Evolutionary conservation across 768 basidiomycete species (phyloP).

Genomic region (Podaxis sp.): DNA sequence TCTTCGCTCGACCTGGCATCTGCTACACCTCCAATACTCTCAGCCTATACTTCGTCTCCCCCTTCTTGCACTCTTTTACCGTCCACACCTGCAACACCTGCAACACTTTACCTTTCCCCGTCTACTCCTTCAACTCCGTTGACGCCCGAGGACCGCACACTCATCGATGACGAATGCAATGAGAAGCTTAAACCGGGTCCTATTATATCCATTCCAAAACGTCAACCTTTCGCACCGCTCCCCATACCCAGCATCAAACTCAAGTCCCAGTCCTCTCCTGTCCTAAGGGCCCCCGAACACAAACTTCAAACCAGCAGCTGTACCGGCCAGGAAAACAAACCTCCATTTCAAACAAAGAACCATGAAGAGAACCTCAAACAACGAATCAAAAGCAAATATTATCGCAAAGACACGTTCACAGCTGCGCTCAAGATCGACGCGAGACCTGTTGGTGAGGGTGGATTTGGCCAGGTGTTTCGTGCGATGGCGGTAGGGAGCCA

Average conservation of each 20-base stretch:
- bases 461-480: conserved; percentile 8
- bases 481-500: not conserved
- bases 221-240: not conserved
- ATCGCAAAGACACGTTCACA: conserved; percentile 8
- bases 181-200: not conserved
- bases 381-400: not conserved
- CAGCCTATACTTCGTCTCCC: no score
- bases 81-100: not conserved
- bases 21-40: no score
- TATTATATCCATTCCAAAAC: not conserved
- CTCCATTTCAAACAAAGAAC: not conserved
- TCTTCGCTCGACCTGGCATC: not conserved
- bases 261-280: not conserved
- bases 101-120: not conserved
- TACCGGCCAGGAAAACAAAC: not conserved
- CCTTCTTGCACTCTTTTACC: not conserved
- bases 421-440: not conserved
- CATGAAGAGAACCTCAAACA: not conserved
- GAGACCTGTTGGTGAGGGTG: conserved; percentile 8
- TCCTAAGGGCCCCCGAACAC: not conserved
- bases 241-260: not conserved
- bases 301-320: conserved; percentile 1
- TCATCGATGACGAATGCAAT: not conserved
- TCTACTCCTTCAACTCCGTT: not conserved
- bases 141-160: not conserved